A percentile compares a stretch with the other conserved stretches of the same genome.
phyloP scores from a whole-genome alignment of 2,329 filamentous ascomycete species.

The Trichoderma arundinaceum region DNA sequence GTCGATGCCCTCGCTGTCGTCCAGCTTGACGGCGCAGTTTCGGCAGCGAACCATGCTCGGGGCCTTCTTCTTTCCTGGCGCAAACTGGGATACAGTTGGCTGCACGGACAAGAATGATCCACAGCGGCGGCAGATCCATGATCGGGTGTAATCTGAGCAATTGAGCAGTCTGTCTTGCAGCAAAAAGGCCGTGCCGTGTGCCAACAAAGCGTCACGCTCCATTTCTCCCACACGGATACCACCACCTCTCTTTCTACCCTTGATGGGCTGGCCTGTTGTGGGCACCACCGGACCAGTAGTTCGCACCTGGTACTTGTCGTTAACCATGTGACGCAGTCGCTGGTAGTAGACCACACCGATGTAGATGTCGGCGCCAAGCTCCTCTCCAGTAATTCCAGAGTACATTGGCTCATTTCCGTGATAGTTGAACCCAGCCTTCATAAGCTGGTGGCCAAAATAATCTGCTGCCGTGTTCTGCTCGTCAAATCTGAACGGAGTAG shows the following conservation, averaged over 20 bases:
- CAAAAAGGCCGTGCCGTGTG: slow-evolving; percentile 92
- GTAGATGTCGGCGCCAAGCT: slow-evolving; percentile 94
- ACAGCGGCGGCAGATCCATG: slow-evolving; percentile 88
- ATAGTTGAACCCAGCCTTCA: slow-evolving; percentile 96
- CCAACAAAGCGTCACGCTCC: slow-evolving; percentile 94
- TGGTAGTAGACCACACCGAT: slow-evolving; percentile 98
- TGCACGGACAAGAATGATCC: slow-evolving; percentile 91
- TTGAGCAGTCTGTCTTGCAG: slow-evolving; percentile 96
- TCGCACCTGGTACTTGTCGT: slow-evolving; percentile 98
- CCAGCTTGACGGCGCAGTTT: slow-evolving; percentile 70
- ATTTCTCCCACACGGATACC: slow-evolving; percentile 99
- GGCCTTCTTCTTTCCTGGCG: slow-evolving; percentile 66
- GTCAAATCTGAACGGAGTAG: slow-evolving; percentile 92
- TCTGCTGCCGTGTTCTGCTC: slow-evolving; percentile 91
- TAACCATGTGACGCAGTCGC: slow-evolving; percentile 97
- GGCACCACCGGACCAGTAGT: slow-evolving; percentile 92
- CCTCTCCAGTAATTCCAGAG: slow-evolving; percentile 92
- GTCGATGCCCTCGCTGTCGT: slow-evolving; percentile 63
- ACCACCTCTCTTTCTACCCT: slow-evolving; percentile 93
- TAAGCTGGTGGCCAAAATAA: slow-evolving; percentile 94
- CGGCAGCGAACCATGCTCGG: slow-evolving; percentile 77
- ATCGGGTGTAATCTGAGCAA: slow-evolving; percentile 89
- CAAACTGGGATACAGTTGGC: slow-evolving; percentile 71
- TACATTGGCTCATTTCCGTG: slow-evolving; percentile 99
- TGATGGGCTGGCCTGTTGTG: slow-evolving; percentile 94